Base-by-base conservation (phyloP, 306 rosid species). In the Dryas drummondii region DNA sequence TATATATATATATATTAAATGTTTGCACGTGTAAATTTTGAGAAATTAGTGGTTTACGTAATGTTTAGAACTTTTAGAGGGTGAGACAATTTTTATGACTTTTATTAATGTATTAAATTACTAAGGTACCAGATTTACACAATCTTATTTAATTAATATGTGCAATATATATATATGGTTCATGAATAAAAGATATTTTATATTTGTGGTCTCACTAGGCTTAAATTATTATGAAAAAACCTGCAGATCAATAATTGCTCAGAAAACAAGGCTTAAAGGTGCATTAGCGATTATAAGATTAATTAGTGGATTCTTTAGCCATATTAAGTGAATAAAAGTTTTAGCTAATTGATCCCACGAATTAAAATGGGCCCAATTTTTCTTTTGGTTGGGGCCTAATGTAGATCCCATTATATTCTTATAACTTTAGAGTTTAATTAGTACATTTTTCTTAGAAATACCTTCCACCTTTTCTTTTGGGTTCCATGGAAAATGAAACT, bases 241-340 rank as follows among this genome's bases (percentile, higher is more conserved):
- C 49, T 9, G 49, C 5, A 53, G 51, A 73, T 78, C 74, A 76
- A 64, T 71, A 50, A 72, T 75, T 78, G 13, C 58, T 62, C 81
- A 41, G 63, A 78, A 78, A 78, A 71, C 76, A 67, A 60, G 81
- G 81, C 74, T 61, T 75, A 75, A 78, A 78, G 76, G 37, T 14
- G 42, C 60, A 75, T 57, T 66, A n/a, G 60, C n/a, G 68, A 71
- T 54, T 68, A 45, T 53, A 37, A 53, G 52, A 70, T 22, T 14
- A 50, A 56, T 6, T 44, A 42, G 56, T 74, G 49, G 47, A 16
- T 71, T 74, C 59, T 74, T 70, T 45, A 60, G 70, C 61, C 57
- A 41, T 44, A 14, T 57, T 56, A 47, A 52, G 55, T 12, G 27
- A 60, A 17, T 4, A 45, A 46, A n/a, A 69, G 32, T 49, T 69